These are phyloP conservation scores for Solanum hybrid DNA, from an alignment of 305 asterid species.

Conservation along the genomic window DNA sequence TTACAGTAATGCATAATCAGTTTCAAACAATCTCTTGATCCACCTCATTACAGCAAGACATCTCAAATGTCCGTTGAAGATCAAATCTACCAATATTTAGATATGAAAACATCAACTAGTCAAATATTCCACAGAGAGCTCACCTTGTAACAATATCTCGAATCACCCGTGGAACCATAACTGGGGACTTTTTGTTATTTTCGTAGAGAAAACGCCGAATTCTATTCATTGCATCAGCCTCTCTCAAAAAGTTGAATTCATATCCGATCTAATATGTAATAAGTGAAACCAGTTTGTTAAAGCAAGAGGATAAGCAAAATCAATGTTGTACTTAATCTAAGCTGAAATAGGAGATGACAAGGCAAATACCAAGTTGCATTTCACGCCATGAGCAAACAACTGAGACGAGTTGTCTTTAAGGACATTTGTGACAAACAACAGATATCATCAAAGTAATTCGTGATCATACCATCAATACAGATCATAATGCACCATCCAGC, in stretches of 20 bases:
- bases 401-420: neutral
- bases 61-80: neutral
- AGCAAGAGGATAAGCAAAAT: neutral
- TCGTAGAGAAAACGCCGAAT: constrained; percentile 52
- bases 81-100: neutral
- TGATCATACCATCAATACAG: neutral
- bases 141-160: constrained; percentile 66
- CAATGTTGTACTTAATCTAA: neutral
- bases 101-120: neutral
- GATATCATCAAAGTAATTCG: neutral
- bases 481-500: neutral
- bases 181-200: constrained; percentile 66
- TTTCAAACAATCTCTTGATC: neutral
- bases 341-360: neutral
- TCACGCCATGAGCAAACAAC: neutral
- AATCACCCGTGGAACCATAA: constrained; percentile 58
- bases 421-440: neutral
- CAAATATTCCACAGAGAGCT: neutral
- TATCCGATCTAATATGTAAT: constrained; percentile 59
- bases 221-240: constrained; percentile 89
- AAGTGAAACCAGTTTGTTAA: constrained; percentile 12
- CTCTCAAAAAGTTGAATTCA: constrained; percentile 82
- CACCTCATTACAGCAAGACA: neutral
- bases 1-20: neutral
- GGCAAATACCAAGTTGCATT: neutral